phyloP scores from a whole-genome alignment of 2,329 filamentous ascomycete species.

The Meredithiella fracta region DNA sequence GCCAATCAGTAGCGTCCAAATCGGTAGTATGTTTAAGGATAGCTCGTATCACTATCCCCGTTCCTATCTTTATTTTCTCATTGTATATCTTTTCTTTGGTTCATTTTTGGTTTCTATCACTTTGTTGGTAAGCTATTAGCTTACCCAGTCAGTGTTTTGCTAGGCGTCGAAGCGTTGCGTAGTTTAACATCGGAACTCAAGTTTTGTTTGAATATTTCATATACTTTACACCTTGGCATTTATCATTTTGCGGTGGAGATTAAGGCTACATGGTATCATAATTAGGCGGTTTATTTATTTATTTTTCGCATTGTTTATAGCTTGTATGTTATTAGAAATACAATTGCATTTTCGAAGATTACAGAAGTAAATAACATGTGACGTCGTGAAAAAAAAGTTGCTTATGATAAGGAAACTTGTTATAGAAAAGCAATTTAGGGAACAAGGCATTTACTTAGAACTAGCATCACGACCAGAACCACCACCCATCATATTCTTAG shows the following conservation, averaged over 20 bases:
- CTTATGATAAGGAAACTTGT: background rate
- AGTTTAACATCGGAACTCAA: background rate
- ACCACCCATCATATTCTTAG: slow-evolving; percentile 30
- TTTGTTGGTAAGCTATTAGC: background rate
- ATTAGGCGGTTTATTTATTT: background rate
- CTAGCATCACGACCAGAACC: slow-evolving; percentile 19
- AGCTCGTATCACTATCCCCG: too few relatives aligned
- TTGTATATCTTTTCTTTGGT: background rate
- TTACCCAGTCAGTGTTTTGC: too few relatives aligned
- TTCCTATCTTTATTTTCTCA: background rate
- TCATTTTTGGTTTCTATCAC: background rate
- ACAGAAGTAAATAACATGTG: background rate
- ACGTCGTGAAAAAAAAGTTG: background rate
- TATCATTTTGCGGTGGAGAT: background rate
- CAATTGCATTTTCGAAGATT: background rate
- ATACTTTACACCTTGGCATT: background rate
- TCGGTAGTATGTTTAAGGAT: background rate
- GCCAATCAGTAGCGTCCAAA: background rate
- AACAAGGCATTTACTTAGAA: slow-evolving; percentile 4
- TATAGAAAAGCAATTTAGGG: background rate
- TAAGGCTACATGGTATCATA: background rate
- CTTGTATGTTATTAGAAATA: background rate
- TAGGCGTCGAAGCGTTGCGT: too few relatives aligned
- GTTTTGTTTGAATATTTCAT: background rate
- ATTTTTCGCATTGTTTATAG: background rate